Evolutionary conservation across 805 yeast species (phyloP).

Genomic region (Cyberlindnera sargentensis): DNA sequence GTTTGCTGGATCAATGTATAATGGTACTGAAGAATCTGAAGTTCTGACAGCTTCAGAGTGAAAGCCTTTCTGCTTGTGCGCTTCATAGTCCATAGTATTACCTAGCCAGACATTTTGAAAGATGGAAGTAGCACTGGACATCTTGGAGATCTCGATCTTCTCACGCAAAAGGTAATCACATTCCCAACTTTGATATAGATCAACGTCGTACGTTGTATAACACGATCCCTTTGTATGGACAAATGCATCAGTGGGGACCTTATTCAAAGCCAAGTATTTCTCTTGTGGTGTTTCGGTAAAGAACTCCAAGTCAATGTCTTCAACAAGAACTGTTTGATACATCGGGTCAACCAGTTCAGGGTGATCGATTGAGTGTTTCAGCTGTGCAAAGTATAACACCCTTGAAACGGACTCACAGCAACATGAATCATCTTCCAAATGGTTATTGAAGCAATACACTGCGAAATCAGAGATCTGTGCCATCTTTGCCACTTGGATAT

Average conservation of each 20-base stretch:
- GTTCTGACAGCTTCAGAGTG: background rate
- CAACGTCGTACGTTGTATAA: conserved; percentile 32
- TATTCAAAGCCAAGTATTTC: conserved; percentile 21
- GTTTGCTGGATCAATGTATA: conserved; percentile 44
- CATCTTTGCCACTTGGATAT: conserved; percentile 76
- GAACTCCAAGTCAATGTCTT: conserved; percentile 11
- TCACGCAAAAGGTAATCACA: conserved; percentile 65
- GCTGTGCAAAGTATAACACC: conserved; percentile 38
- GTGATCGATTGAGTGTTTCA: conserved; percentile 22
- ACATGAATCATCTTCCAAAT: conserved; percentile 26
- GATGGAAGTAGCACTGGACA: conserved; percentile 73
- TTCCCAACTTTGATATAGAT: conserved; percentile 54
- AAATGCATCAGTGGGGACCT: conserved; percentile 13
- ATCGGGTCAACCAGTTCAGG: conserved; percentile 21
- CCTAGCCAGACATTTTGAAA: conserved; percentile 67
- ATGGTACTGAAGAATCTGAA: conserved; percentile 20
- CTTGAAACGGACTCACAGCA: conserved; percentile 33
- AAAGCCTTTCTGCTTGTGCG: conserved; percentile 17
- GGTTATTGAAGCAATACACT: conserved; percentile 58
- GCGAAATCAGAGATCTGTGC: conserved; percentile 69
- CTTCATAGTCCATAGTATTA: conserved; percentile 65
- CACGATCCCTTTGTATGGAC: conserved; percentile 15
- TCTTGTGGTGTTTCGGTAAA: conserved; percentile 5
- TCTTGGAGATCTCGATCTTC: conserved; percentile 71
- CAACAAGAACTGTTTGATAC: conserved; percentile 18